Base-by-base conservation (phyloP, 2,329 filamentous ascomycete genomes). In the Aspergillus brasiliensis region DNA sequence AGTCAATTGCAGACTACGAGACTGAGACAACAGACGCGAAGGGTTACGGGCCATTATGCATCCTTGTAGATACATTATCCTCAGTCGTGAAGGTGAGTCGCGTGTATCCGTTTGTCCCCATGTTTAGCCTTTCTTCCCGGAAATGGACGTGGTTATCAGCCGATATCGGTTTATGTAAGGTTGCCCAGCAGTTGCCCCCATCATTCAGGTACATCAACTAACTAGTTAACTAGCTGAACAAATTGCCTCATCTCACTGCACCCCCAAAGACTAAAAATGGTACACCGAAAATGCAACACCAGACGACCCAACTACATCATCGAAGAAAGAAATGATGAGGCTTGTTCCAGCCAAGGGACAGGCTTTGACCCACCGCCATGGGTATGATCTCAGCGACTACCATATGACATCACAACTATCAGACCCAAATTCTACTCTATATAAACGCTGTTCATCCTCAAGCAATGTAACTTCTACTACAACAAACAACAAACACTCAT, bases 341-440 rank as follows among this genome's bases (percentile, higher is more conserved):
- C 5, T 8, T 28, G 46, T 48, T 48, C 40, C 40, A 44, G 40
- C 40, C 40, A 44, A 23, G 40, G 19, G 40, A 23, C 40, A 44
- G 19, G 40, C 10, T 44, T 5, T 28, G 25, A 27, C 40, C 54
- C 56, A 56, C 62, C 58, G 31, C 31, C 31, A 34, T 34, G 58
- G 58, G 47, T 66, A 66, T 66, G 64, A 66, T 65, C 62, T 66
- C 64, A 66, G 59, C 34, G 58, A 59, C 38, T 55, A 54, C 7
- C 42, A 57, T 51, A 65, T 57, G 58, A 60, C 60, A 64, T 60
- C 55, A 60, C 51, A 58, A 56, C 52, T 23, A 23, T 17, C 44
- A 8, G 8, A 34, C 27, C 23, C 38, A 28, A 8, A 28, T 27
- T 13, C 25, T n/a, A 27, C n/a, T 8, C 15, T 49, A 44, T 44